Base-by-base conservation (phyloP, 129 eudicot species). In the Centaurea solstitialis region DNA sequence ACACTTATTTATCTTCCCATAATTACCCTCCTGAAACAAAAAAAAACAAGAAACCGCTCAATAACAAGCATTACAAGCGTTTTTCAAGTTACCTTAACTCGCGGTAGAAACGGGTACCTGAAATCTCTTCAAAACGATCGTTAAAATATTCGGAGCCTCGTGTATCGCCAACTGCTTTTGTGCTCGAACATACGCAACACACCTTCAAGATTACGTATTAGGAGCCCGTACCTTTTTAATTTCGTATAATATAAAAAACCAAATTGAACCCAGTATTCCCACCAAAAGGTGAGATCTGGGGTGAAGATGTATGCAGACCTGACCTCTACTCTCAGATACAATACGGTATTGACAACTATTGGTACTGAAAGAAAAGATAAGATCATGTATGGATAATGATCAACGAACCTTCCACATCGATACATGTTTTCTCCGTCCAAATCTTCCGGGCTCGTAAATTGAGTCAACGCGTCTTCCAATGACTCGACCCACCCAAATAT, bases 391-490 rank as follows among this genome's bases (percentile, higher is more conserved):
- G 65, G n/a, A 33, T 74, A 77, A 77, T 7, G 6, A 38, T 6
- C 23, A 78, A 82, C 84, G 23, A 22, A 94, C 98, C 99, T 94
- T 87, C 90, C 97, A 85, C 99, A 94, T 86, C 90, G 76, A 76
- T 94, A 94, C 99, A 89, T 94, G 76, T 94, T 94, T 82, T 94
- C 97, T 69, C 99, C 99, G 43, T 92, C 99, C 80, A 94, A 91
- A 90, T 92, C 91, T 81, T 94, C 99, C 2, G 88, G 85, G 66
- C 94, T 87, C 21, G 99, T 94, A 78, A 94, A 94, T 87, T 94
- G 99, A 40, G 97, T 85, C 37, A 94, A 73, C n/a, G 97, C 99
- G 72, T 92, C 99, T 84, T 94, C 97, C 37, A 94, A 71, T 1
- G 97, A 90, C 77, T 92, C 94, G 9, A 94, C 97, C 94, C 92